Evolutionary conservation across 176 grass and related monocot genomes (phyloP).

Genomic region (Bonia amplexicaulis): DNA sequence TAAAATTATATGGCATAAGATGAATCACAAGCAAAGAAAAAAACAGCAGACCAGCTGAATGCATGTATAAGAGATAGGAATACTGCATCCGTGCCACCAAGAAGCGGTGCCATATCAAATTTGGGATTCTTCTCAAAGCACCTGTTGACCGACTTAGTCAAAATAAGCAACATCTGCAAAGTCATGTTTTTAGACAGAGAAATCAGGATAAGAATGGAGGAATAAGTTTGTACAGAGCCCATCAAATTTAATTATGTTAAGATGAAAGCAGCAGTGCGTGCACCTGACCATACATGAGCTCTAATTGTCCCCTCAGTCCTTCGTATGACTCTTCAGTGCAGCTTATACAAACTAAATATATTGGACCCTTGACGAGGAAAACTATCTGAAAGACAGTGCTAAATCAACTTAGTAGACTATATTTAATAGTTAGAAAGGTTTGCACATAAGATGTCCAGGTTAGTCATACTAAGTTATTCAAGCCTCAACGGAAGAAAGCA

Average conservation of each 20-base stretch:
- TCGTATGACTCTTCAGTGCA: constrained; percentile 88
- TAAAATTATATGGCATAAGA: constrained; percentile 9
- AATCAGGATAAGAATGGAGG: constrained; percentile 26
- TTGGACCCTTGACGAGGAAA: constrained; percentile 96
- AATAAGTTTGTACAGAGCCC: not conserved
- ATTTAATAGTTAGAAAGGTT: not conserved
- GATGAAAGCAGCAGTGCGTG: constrained; percentile 26
- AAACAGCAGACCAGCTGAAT: constrained; percentile 71
- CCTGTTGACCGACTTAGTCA: constrained; percentile 86
- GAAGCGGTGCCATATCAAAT: constrained; percentile 90
- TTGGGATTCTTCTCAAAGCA: constrained; percentile 99
- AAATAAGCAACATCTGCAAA: constrained; percentile 90
- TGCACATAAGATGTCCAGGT: not conserved
- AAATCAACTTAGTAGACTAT: constrained; percentile 19
- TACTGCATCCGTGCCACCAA: constrained; percentile 87
- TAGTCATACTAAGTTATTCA: not conserved
- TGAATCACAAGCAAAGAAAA: not conserved
- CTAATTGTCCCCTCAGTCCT: constrained; percentile 71
- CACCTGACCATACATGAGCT: constrained; percentile 99
- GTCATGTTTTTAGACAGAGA: constrained; percentile 15
- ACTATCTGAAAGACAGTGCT: constrained; percentile 60
- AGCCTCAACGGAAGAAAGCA: not conserved
- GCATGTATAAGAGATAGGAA: constrained; percentile 89
- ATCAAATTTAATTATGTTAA: not conserved
- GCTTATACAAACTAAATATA: constrained; percentile 98